Base-by-base conservation (phyloP, 345 rosid species). In the Rubroshorea leprosula region DNA sequence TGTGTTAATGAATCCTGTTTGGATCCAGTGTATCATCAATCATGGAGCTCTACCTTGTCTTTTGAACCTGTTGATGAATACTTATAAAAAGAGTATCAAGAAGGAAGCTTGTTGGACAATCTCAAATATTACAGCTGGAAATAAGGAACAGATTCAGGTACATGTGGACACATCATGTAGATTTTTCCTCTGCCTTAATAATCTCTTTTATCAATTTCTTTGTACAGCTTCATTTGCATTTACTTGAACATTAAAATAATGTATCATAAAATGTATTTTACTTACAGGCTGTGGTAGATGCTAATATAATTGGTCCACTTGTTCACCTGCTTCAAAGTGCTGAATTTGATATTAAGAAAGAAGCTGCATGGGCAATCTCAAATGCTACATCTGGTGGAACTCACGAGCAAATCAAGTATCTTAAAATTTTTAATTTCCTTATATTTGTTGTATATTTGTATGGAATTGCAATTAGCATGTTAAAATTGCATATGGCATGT, bases 381-480 rank as follows among this genome's bases (percentile, higher is more conserved):
- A n/a, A n/a, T n/a, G n/a, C n/a, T n/a, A 74, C 77, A 23, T 78
- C 76, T 21, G 87, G 87, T 46, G 84, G 87, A 38, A 64, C 78
- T 51, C 74, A 70, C 68, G 78, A 69, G 26, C 87, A 81, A 61
- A 78, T 78, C 78, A 31, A 71, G 86, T 81, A 74, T 23, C 66
- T 55, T 16, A 43, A 1, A 45, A 48, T 4, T 29, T 29, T 29
- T 29, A 29, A n/a, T n/a, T n/a, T n/a, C n/a, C n/a, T 29, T 29
- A 4, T 9, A 29, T 29, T 29, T 29, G 4, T 29, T 29, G 35
- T 4, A 9, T n/a, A n/a, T n/a, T 29, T 29, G 35, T 29, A 4
- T 29, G 5, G 13, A 21, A 39, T 23, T 55, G 49, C 48, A 0
- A 23, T 27, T 17, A 52, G 22, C 7, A n/a, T n/a, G n/a, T n/a